These are phyloP conservation scores for Panaeolus cyanescens DNA, from an alignment of 768 basidiomycete species.

Conservation along the genomic window DNA sequence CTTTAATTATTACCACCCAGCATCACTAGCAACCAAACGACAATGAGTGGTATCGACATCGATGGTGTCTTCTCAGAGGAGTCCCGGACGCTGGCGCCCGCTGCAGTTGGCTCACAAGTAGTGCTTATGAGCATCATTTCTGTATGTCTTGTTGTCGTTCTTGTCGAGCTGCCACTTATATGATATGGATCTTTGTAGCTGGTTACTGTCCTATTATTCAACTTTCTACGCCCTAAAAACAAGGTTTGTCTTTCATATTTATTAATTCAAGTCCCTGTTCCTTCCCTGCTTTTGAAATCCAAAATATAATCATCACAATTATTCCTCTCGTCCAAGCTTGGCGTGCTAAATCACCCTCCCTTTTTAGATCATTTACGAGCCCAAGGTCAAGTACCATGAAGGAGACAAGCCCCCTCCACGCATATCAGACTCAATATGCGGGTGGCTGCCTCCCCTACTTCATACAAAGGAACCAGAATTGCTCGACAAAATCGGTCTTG, in stretches of 20 bases:
- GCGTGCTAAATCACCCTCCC: background rate
- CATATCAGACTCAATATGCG: constrained; percentile 80
- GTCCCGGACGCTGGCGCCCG: constrained; percentile 74
- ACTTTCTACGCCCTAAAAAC: constrained; percentile 83
- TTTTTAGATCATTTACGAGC: constrained; percentile 82
- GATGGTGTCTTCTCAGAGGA: constrained; percentile 42
- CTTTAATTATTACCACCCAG: background rate
- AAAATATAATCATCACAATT: background rate
- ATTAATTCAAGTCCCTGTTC: background rate
- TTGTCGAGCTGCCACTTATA: background rate
- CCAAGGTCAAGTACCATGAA: constrained; percentile 89
- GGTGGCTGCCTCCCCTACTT: constrained; percentile 88
- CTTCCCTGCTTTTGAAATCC: background rate
- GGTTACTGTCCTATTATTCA: constrained; percentile 76
- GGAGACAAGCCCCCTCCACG: constrained; percentile 77
- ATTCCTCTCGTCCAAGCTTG: background rate
- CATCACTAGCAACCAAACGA: constrained; percentile 20
- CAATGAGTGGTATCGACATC: constrained; percentile 31
- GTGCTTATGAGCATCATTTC: constrained; percentile 73
- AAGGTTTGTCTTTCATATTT: constrained; percentile 48
- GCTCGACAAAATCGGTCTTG: constrained; percentile 85
- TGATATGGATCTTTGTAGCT: constrained; percentile 42
- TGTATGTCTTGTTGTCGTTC: constrained; percentile 41
- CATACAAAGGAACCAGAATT: constrained; percentile 88
- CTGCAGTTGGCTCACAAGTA: constrained; percentile 79